These are phyloP conservation scores for Pestalotiopsis sp. DNA, from an alignment of 2,329 filamentous ascomycete species.

Conservation along the genomic window DNA sequence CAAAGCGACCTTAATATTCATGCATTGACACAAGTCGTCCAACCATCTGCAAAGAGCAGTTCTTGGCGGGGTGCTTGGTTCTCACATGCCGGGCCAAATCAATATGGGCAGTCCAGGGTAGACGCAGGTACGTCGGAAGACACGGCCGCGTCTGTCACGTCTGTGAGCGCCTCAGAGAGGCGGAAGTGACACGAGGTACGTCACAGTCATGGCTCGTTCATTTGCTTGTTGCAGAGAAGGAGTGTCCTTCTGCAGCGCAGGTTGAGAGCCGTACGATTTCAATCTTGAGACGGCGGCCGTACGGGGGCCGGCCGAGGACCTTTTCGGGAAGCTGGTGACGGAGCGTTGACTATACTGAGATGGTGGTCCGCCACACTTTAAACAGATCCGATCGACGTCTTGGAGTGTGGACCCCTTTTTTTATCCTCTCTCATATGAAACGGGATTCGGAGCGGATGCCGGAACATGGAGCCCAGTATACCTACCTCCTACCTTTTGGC, in stretches of 20 bases:
- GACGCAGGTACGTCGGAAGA: not conserved
- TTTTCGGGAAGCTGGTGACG: slow-evolving; percentile 9
- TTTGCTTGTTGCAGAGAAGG: slow-evolving; percentile 5
- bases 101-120: not conserved
- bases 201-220: not conserved
- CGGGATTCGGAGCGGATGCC: not conserved
- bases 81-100: slow-evolving; percentile 1
- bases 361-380: slow-evolving; percentile 1
- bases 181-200: slow-evolving; percentile 1
- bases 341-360: not conserved
- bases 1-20: slow-evolving; percentile 11
- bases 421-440: not conserved
- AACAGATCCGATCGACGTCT: not conserved
- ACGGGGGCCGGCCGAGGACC: not conserved
- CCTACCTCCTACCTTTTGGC: not conserved
- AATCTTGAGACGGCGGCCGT: not conserved
- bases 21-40: slow-evolving; percentile 3
- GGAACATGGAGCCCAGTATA: not conserved
- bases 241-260: not conserved
- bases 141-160: not conserved
- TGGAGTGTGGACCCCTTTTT: slow-evolving; percentile 1
- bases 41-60: slow-evolving; percentile 1
- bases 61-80: not conserved
- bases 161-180: slow-evolving; percentile 3
- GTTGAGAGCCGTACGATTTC: not conserved